phyloP scores from a whole-genome alignment of 2,329 filamentous ascomycete genomes.

The Camptophora hylomeconis region DNA sequence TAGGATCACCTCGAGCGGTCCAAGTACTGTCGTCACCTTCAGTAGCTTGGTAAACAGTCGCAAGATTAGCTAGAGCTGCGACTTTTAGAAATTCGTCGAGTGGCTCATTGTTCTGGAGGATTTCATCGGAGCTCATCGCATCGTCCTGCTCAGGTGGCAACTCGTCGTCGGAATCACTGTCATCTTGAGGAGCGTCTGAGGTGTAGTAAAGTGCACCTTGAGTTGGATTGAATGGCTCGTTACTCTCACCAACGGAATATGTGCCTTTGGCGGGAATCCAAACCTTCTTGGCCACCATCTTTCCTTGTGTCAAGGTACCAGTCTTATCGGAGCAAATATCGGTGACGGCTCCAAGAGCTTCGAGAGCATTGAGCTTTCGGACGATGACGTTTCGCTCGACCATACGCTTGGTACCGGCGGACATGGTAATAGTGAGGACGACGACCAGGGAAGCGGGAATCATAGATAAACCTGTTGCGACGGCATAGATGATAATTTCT shows the following conservation, averaged over 20 bases:
- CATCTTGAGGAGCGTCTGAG: constrained; percentile 33
- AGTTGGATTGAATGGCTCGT: constrained; percentile 44
- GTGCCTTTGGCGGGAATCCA: constrained; percentile 47
- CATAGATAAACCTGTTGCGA: constrained; percentile 39
- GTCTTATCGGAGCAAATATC: constrained; percentile 46
- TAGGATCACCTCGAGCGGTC: constrained; percentile 48
- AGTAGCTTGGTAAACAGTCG: constrained; percentile 42
- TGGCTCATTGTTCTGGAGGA: constrained; percentile 33
- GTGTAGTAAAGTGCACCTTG: constrained; percentile 34
- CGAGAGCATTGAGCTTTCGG: constrained; percentile 42
- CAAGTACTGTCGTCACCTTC: constrained; percentile 35
- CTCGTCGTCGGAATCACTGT: constrained; percentile 19
- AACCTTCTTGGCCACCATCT: constrained; percentile 49
- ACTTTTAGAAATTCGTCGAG: constrained; percentile 42
- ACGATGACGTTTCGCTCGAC: constrained; percentile 45
- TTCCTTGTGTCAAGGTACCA: constrained; percentile 49
- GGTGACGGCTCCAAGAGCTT: constrained; percentile 50
- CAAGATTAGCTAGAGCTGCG: constrained; percentile 48
- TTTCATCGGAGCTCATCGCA: constrained; percentile 28
- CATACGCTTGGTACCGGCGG: constrained; percentile 47
- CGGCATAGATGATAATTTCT: constrained; percentile 47
- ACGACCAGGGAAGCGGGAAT: constrained; percentile 51
- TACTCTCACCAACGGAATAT: constrained; percentile 43
- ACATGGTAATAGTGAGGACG: constrained; percentile 56
- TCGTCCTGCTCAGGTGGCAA: constrained; percentile 23